A percentile compares a stretch with the other conserved stretches of the same genome.
phyloP scores from a whole-genome alignment of 2,329 filamentous ascomycete species.

The Hymenoscyphus occultus region DNA sequence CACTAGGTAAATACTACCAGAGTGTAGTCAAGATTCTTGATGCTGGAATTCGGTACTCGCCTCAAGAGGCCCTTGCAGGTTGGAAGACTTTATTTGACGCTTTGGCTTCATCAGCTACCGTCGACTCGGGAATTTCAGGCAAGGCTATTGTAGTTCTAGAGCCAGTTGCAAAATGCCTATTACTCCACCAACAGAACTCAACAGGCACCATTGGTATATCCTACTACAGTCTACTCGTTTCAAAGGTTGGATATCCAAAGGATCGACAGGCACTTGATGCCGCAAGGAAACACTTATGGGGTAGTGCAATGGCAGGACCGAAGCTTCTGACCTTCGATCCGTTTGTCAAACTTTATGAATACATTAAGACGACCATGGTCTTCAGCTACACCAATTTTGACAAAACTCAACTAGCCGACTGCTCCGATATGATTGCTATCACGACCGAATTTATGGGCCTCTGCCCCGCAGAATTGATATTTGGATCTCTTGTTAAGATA shows the following conservation, averaged over 20 bases:
- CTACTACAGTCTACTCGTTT: constrained; percentile 32
- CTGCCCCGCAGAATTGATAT: constrained; percentile 45
- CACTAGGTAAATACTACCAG: constrained; percentile 66
- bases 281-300: constrained; percentile 65
- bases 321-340: constrained; percentile 53
- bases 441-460: constrained; percentile 39
- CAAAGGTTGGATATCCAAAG: constrained; percentile 50
- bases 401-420: constrained; percentile 40
- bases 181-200: constrained; percentile 38
- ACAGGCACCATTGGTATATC: constrained; percentile 24
- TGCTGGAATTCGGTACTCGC: constrained; percentile 49
- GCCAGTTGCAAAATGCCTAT: constrained; percentile 59
- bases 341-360: constrained; percentile 63
- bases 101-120: constrained; percentile 54
- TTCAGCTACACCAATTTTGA: constrained; percentile 48
- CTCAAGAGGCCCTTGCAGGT: constrained; percentile 29
- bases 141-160: constrained; percentile 67
- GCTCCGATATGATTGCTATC: constrained; percentile 51
- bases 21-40: constrained; percentile 66
- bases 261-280: constrained; percentile 63
- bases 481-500: constrained; percentile 55
- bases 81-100: constrained; percentile 55
- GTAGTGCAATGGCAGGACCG: constrained; percentile 44
- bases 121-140: constrained; percentile 65
- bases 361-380: constrained; percentile 52